Base-by-base conservation (phyloP, 345 rosid species). In the Excoecaria cochinchinensis region DNA sequence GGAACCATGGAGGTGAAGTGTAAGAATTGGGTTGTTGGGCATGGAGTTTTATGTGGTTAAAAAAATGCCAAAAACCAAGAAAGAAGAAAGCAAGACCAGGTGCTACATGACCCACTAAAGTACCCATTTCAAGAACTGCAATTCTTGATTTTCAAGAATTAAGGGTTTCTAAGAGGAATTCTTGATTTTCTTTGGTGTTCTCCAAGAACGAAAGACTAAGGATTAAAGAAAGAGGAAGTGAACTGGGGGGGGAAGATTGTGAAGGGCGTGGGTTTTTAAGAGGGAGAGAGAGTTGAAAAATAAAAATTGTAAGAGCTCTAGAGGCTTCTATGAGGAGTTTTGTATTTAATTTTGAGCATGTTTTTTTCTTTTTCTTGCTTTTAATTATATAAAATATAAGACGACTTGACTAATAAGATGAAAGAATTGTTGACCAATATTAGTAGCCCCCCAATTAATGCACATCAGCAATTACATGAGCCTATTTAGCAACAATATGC, bases 11-110 rank as follows among this genome's bases (percentile, higher is more conserved):
- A 4, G 59, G 74, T 4, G 97, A 86, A 15, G 70, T 77, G 81
- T 87, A 94, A 44, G 90, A 84, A 40, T 75, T 84, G 39, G 94
- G 91, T 69, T 78, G 78, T 22, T 76, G 82, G 58, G 81, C 76
- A 66, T 89, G 85, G 81, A 90, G 85, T 68, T 80, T 87, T 80
- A 87, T 84, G 72, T 91, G 92, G 86, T 89, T 92, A 74, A 92
- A 77, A 56, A 94, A 87, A 78, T 94, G 96, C 97, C 98, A 92
- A 21, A 88, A 79, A 52, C 96, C 96, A 76, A 89, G 84, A 58
- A 77, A 71, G 59, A 90, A 58, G 86, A 92, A 90, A 79, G 87
- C 90, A 36, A 84, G 64, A 0, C 98, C 96, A 1, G 97, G 97
- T 66, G 85, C 76, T 1, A 89, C 90, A 83, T 94, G 98, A 52